A percentile compares a stretch with the other conserved stretches of the same genome.
Conservation (phyloP, 257 asterid genomes). For the Solanum okadae region DNA sequence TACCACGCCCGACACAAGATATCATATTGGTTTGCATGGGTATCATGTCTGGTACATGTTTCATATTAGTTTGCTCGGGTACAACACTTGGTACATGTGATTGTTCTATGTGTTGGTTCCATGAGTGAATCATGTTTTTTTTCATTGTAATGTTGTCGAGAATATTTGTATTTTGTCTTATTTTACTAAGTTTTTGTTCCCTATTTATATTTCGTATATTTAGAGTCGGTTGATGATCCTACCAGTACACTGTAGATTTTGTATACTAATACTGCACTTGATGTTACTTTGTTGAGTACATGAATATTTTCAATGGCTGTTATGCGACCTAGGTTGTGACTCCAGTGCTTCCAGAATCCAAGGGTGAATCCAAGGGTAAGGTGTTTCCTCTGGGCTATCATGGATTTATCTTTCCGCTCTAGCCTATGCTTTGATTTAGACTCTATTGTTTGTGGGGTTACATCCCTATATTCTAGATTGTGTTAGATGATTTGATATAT, state of each 20-base stretch:
- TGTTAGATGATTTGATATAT: background rate
- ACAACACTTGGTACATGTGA: background rate
- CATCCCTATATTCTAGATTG: background rate
- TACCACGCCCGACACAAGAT: background rate
- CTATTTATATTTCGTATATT: too few species aligned
- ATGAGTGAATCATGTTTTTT: background rate
- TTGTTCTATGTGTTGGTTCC: background rate
- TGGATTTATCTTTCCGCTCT: background rate
- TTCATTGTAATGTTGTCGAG: background rate
- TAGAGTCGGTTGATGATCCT: background rate
- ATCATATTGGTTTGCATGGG: background rate
- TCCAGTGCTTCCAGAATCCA: background rate
- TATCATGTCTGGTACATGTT: too few species aligned
- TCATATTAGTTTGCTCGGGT: too few species aligned
- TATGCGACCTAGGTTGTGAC: background rate
- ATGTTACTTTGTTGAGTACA: background rate
- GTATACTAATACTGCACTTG: background rate
- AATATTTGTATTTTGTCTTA: background rate
- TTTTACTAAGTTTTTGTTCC: too few species aligned
- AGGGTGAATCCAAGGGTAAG: background rate
- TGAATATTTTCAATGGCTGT: too few species aligned
- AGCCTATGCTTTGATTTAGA: background rate
- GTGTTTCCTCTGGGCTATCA: background rate
- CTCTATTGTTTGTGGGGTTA: background rate
- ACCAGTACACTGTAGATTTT: background rate